phyloP scores from a whole-genome alignment of 306 rosid species.

The Phaseolus lunatus region DNA sequence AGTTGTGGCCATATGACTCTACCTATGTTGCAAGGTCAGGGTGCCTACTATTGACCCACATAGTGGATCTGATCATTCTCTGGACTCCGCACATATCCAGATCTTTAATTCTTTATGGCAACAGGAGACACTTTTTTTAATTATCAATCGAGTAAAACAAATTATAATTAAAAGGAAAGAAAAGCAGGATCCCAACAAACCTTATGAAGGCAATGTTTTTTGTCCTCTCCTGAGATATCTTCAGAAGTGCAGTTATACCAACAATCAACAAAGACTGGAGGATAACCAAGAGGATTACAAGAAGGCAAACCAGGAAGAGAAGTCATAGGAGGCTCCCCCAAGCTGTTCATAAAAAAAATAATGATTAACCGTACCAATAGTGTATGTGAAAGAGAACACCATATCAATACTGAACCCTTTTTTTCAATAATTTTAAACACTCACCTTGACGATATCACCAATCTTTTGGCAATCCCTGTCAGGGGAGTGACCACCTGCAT shows the following conservation, averaged over 20 bases:
- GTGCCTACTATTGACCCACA: constrained; percentile 24
- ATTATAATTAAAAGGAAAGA: constrained; percentile 14
- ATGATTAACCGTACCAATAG: constrained; percentile 16
- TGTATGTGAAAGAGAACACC: constrained; percentile 37
- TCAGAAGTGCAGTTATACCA: constrained; percentile 96
- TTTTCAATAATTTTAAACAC: constrained; percentile 35
- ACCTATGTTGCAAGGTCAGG: constrained; percentile 6
- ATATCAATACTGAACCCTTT: constrained; percentile 35
- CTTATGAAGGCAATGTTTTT: constrained; percentile 85
- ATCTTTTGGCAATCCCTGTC: constrained; percentile 86
- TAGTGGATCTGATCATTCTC: neutral
- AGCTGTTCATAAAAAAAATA: constrained; percentile 63
- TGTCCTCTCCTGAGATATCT: constrained; percentile 90
- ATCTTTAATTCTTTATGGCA: constrained; percentile 11
- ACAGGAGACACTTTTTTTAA: neutral
- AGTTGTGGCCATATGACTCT: neutral
- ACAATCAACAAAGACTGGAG: constrained; percentile 88
- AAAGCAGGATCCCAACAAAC: constrained; percentile 42
- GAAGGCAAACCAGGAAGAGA: constrained; percentile 67
- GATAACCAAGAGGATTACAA: constrained; percentile 82
- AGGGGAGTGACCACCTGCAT: constrained; percentile 94
- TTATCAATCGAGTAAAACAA: constrained; percentile 16
- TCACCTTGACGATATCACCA: constrained; percentile 93
- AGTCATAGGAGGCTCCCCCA: constrained; percentile 82
- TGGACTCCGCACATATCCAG: constrained; percentile 1